Percentiles rank a stretch among this genome's conserved stretches.
Evolutionary conservation across 2,329 filamentous ascomycete genomes (phyloP).

Genomic region (Pseudogymnoascus sp.): DNA sequence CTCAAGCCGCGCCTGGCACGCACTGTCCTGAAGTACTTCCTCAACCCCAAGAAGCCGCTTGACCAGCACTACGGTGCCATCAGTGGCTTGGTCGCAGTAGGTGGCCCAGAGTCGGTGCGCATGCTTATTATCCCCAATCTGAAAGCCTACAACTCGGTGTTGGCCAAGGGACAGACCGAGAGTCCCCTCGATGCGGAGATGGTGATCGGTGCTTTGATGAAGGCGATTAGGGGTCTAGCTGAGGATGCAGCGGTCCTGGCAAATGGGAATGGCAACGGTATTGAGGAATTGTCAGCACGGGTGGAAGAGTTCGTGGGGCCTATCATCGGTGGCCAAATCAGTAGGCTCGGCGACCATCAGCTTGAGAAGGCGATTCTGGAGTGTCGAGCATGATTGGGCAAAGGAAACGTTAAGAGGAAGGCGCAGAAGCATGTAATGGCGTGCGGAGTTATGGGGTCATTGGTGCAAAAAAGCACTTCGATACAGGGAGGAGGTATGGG

Average conservation of each 20-base stretch:
- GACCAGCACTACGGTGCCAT: constrained; percentile 86
- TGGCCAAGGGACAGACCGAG: constrained; percentile 49
- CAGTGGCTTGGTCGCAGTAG: constrained; percentile 69
- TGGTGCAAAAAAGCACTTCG: constrained; percentile 5
- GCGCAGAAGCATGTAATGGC: not conserved
- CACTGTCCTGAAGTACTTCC: constrained; percentile 87
- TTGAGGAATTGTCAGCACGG: constrained; percentile 16
- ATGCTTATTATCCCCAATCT: constrained; percentile 61
- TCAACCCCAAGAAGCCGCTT: constrained; percentile 77
- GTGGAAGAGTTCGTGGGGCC: constrained; percentile 27
- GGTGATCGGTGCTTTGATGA: constrained; percentile 50
- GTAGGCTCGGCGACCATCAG: constrained; percentile 20
- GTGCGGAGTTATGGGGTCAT: not conserved
- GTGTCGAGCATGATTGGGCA: not conserved
- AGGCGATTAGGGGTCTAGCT: constrained; percentile 46
- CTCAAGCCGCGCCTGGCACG: constrained; percentile 82
- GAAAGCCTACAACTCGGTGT: constrained; percentile 53
- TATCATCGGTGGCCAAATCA: constrained; percentile 23
- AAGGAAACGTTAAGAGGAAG: not conserved
- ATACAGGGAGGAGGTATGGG: not conserved
- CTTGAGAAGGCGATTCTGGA: constrained; percentile 27
- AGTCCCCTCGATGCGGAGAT: constrained; percentile 50
- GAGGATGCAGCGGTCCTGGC: constrained; percentile 27
- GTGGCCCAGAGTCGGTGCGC: constrained; percentile 59
- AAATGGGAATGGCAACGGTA: constrained; percentile 20